Evolutionary conservation across 805 yeast genomes (phyloP).

Genomic region (Clavispora phyllophila): DNA sequence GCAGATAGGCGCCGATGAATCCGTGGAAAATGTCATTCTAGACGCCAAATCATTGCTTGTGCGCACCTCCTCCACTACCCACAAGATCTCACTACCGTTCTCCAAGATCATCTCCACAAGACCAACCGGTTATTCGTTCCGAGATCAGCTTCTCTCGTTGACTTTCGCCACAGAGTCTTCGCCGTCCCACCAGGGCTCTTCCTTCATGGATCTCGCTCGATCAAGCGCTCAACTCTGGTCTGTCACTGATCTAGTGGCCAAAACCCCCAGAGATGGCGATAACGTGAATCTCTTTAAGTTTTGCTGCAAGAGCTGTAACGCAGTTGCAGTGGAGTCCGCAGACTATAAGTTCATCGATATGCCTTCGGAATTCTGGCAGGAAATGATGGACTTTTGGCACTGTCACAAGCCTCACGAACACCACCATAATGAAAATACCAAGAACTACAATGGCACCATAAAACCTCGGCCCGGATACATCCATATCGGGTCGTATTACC

Average conservation of each 20-base stretch:
- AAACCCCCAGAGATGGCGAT: constrained; percentile 24
- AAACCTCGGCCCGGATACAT: constrained; percentile 40
- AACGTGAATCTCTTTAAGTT: constrained; percentile 23
- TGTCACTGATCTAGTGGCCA: constrained; percentile 31
- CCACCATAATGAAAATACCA: constrained; percentile 17
- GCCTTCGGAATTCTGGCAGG: constrained; percentile 94
- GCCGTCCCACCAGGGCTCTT: background rate
- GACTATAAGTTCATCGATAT: constrained; percentile 46
- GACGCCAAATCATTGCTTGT: background rate
- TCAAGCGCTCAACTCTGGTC: constrained; percentile 32
- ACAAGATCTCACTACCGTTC: background rate
- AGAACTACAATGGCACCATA: constrained; percentile 30
- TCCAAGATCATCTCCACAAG: background rate
- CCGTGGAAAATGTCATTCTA: background rate
- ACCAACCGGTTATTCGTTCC: background rate
- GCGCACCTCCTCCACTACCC: background rate
- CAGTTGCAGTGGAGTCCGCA: constrained; percentile 24
- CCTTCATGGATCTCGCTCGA: constrained; percentile 10
- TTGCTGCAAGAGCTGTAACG: constrained; percentile 28
- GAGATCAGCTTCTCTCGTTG: background rate
- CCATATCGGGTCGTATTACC: constrained; percentile 55
- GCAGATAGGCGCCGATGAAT: constrained; percentile 1
- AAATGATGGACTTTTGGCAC: constrained; percentile 96
- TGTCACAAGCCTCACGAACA: constrained; percentile 69
- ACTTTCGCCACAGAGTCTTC: background rate